Evolutionary conservation across 345 rosid genomes (phyloP), one percentile per base, ranked within the genome.

Genomic region (Lepidium aucheri): DNA sequence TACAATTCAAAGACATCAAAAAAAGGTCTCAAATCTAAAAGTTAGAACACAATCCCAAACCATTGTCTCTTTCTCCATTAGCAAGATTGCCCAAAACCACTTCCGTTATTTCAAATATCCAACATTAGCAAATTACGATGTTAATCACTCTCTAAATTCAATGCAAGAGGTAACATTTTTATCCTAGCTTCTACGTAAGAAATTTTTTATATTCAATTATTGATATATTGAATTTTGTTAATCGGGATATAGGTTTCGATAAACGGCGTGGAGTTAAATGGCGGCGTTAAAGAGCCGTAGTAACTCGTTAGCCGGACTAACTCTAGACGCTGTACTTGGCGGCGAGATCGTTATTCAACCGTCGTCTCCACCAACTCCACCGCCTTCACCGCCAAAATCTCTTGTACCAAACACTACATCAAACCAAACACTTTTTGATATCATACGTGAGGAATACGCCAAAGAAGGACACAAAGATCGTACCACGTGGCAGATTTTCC

Each of bases 401-500:
- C 11, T 61, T 3, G 69, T 32, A 47, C 55, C 84, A 65, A 18
- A 85, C 30, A 36, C 70, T 24, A 49, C 59, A 28, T 32, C 67
- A 16, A 69, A 34, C 39, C 74, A 76, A 55, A 87, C 95, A 11
- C 86, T 87, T 26, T 76, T 87, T 4, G 95, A 87, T 39, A 80
- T 87, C 55, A 83, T 85, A 68, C 73, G 76, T 18, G 96, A 90
- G 22, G 94, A 88, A 59, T 79, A 76, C 40, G 17, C 43, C 20
- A 22, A 74, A 56, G 42, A 68, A 60, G 78, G 76, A 1, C 75
- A 65, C 47, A 86, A 78, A 36, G 97, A 93, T 30, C 79, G 77
- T 55, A 84, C 79, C 74, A 83, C 82, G 77, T 90, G 98, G 97
- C 87, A 84, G 56, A 75, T 76, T 6, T 84, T 93, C 78, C 80